Evolutionary conservation across 495 filamentous ascomycete genomes (phyloP), one percentile per base, ranked within the genome.

Genomic region (Hypoxylon rickii): DNA sequence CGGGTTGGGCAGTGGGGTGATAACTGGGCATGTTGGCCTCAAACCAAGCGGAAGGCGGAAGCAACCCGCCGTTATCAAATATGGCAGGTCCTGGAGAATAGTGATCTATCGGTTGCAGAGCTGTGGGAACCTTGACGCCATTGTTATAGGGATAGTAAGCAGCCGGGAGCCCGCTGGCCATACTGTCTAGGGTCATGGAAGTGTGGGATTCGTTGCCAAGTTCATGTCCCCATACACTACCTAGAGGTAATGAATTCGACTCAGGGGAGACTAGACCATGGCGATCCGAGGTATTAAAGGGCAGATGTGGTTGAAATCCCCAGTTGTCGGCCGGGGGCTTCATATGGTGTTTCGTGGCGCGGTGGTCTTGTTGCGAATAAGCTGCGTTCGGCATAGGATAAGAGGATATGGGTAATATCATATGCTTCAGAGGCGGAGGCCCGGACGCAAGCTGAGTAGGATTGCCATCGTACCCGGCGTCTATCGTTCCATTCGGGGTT

Each of bases 381-480:
- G 24, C 54, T 6, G 69, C 65, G 31, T 63, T 72, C 5, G 73
- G 66, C 45, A 71, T 72, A n/a, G 72, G 66, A 29, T 63, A 72
- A 21, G 74, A 75, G 17, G 72, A 71, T 10, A 67, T 67, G 5
- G 81, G 79, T 31, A 96, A 77, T n/a, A 96, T 75, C 67, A 97
- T 89, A 67, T 97, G 92, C 71, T 97, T 98, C 21, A 83, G 73
- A 2, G 89, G 84, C 41, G 88, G 90, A 29, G 90, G 89, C 38
- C 89, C 88, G 15, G 85, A 83, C 3, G 81, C 83, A 66, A 86
- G 84, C 67, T 94, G 89, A 20, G 85, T 77, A 1, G 86, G 83
- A 5, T 88, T 90, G 8, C 90, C 93, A 80, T 97, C 93, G 66
- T 98, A 98, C 11, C 91, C 93, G 49, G 89, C 92, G 44, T 91